Base-by-base conservation (phyloP, 257 asterid species). In the Jacaranda copaia region DNA sequence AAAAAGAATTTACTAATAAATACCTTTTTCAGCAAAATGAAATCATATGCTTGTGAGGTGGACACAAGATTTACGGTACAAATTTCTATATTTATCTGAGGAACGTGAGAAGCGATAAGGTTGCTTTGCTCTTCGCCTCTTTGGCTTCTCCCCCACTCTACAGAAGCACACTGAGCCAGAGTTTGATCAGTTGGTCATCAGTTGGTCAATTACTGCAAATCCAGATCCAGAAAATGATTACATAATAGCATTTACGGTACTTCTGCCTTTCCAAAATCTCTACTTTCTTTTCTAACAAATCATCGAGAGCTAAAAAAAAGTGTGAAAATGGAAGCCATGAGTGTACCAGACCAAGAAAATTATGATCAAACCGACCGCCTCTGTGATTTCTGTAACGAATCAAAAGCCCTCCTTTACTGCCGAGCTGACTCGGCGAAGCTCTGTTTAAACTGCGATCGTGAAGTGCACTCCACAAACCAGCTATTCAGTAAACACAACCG, bases 341-440 rank as follows among this genome's bases (percentile, higher is more conserved):
- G 55, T 68, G 68, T 52, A 55, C 57, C 73, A 10, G 79, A 81
- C 56, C 69, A 39, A 62, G 88, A 81, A 38, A 77, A 4, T 18
- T 16, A 42, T 16, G 82, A 76, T 36, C 59, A 55, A 32, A 48
- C 39, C 16, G 67, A 43, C 10, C 88, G 89, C 13, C 81, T 77
- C 5, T 96, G 99, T 84, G 98, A 89, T 80, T 96, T 93, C 84
- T 96, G 99, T 82, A 84, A 85, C 62, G 85, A 82, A 67, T 70
- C 90, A 1, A 85, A 76, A 18, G 98, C 98, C 5, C 79, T 96
- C 5, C 78, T 93, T 45, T 93, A 91, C 81, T 96, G 99, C 84
- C 88, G 94, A 51, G 98, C 99, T 6, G 99, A 96, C 85, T 88
- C 97, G 0, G 98, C 99, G 0, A 93, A 88, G 85, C 93, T 96